Conservation (phyloP, 2,329 filamentous ascomycete genomes). For the Nakataea oryzae region DNA sequence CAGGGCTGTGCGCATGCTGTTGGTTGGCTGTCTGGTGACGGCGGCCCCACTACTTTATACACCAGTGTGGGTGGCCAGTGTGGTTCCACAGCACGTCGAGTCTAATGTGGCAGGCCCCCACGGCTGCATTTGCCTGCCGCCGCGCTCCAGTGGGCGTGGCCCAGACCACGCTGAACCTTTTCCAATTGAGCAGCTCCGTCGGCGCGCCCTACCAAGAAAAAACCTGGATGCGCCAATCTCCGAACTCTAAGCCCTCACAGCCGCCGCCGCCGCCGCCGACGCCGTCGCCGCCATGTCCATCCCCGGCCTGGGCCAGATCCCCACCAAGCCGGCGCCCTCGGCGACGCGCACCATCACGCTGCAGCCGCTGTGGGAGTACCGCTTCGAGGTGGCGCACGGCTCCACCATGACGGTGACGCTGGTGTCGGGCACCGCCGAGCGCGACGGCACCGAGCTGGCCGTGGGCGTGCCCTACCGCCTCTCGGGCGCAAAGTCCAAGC, state of each 20-base stretch:
- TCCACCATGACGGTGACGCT: conserved; percentile 45
- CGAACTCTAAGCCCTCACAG: too few species aligned
- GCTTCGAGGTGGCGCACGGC: conserved; percentile 57
- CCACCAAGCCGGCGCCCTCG: conserved; percentile 26
- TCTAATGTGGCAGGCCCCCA: too few species aligned
- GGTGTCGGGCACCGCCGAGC: conserved; percentile 73
- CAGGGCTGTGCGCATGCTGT: neutral
- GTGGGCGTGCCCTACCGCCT: conserved; percentile 72
- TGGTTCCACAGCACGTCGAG: neutral
- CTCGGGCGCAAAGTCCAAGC: conserved; percentile 70
- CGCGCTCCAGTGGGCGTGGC: too few species aligned
- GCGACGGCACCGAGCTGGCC: conserved; percentile 91
- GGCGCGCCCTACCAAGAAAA: neutral
- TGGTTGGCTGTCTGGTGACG: neutral
- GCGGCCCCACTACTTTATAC: too few species aligned
- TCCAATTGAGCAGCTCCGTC: neutral
- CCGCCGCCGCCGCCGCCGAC: too few species aligned
- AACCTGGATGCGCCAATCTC: too few species aligned
- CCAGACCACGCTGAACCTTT: too few species aligned
- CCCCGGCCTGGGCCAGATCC: conserved; percentile 61
- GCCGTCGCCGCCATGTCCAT: conserved; percentile 54
- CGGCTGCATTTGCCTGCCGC: too few species aligned
- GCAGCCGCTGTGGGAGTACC: conserved; percentile 62
- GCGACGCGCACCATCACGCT: conserved; percentile 40
- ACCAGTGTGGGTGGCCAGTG: too few species aligned